These are phyloP conservation scores for Globisporangium heterothallicum DNA, from an alignment of 352 stramenopile genomes.

Conservation along the genomic window DNA sequence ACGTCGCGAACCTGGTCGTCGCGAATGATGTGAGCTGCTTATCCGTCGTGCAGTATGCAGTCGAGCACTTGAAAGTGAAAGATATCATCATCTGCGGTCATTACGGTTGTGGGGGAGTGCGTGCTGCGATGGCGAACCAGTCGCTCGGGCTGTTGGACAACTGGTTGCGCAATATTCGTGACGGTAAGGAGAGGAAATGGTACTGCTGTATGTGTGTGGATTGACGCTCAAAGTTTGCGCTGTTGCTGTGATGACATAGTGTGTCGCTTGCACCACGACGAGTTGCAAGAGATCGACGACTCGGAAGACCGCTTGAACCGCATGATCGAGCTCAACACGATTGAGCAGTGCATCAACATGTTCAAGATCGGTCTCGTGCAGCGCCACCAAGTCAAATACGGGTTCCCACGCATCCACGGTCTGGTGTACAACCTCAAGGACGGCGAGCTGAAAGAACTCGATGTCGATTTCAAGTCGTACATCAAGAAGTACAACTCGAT, in stretches of 20 bases:
- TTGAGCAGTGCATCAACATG: conserved; percentile 89
- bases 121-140: conserved; percentile 77
- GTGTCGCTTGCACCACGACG: conserved; percentile 82
- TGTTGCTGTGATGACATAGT: conserved; percentile 34
- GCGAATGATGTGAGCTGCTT: conserved; percentile 63
- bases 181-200: conserved; percentile 30
- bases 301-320: conserved; percentile 70
- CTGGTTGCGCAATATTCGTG: conserved; percentile 90
- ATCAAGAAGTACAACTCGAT: conserved; percentile 77
- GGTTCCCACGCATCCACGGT: conserved; percentile 85
- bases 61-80: conserved; percentile 88
- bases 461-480: conserved; percentile 81
- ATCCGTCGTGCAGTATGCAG: conserved; percentile 68
- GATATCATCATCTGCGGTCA: conserved; percentile 92
- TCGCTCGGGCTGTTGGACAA: conserved; percentile 83
- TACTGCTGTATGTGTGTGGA: not conserved
- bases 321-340: conserved; percentile 85
- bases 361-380: conserved; percentile 89
- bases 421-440: conserved; percentile 83
- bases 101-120: conserved; percentile 89
- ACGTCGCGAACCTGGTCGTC: conserved; percentile 79
- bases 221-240: not conserved
- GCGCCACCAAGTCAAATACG: conserved; percentile 84
- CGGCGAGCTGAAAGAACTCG: conserved; percentile 78
- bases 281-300: conserved; percentile 82